Percentiles rank a stretch among this genome's conserved stretches.
Conservation (phyloP, 106 monocot genomes). For the Acorus calamus region DNA sequence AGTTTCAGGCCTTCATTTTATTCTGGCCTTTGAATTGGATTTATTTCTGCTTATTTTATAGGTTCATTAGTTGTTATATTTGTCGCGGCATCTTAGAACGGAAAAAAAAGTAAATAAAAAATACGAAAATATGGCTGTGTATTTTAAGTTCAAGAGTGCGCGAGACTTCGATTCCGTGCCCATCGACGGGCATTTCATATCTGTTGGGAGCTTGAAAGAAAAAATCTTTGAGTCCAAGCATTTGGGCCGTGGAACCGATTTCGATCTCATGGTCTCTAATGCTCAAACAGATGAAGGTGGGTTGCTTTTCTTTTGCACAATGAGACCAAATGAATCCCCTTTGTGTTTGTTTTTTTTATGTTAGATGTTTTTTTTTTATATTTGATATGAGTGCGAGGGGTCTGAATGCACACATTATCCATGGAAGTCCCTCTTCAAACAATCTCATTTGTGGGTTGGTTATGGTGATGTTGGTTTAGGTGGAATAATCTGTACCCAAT, state of each 20-base stretch:
- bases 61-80: too few relatives aligned
- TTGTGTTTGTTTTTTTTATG: neutral
- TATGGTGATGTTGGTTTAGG: too few relatives aligned
- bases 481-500: too few relatives aligned
- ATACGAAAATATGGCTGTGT: conserved; percentile 71
- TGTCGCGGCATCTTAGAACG: neutral
- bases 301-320: conserved; percentile 30
- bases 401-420: too few relatives aligned
- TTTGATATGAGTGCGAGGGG: too few relatives aligned
- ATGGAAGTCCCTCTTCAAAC: too few relatives aligned
- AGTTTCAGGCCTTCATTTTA: too few relatives aligned
- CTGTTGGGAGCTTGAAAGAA: conserved; percentile 86
- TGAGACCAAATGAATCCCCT: too few relatives aligned
- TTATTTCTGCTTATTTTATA: too few relatives aligned
- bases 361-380: too few relatives aligned
- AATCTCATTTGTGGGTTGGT: too few relatives aligned
- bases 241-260: conserved; percentile 93
- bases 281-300: conserved; percentile 94
- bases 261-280: conserved; percentile 91
- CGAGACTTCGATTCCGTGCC: conserved; percentile 80
- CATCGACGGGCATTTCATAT: conserved; percentile 95
- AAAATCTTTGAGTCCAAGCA: conserved; percentile 96
- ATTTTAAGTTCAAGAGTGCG: conserved; percentile 99
- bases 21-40: too few relatives aligned
- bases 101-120: conserved; percentile 12